Evolutionary conservation across 176 grass and related monocot species (phyloP), one percentile per base, ranked within the genome.

Genomic region (Paspalum notatum): DNA sequence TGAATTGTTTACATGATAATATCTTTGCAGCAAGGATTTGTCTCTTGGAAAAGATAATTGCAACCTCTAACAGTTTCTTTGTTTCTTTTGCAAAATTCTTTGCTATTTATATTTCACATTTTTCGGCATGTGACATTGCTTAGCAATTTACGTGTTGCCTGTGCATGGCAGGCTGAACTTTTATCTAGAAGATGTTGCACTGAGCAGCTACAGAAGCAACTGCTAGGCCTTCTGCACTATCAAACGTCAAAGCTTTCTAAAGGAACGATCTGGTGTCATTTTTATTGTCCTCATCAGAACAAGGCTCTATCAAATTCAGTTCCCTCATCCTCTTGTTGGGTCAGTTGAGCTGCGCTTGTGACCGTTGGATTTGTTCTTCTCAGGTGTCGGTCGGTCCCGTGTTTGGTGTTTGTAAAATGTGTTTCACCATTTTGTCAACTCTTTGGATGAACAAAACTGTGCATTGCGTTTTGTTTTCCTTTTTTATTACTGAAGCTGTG

Each of bases 401-500:
- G n/a, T 60, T 75, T 74, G 51, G 67, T 79, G 81, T 84, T 88
- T 88, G 81, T 88, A 68, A 66, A 74, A 76, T 61, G 43, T 42
- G 52, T 40, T 77, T 49, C 43, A 62, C n/a, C 53, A 49, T 44
- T 39, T 50, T 77, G 74, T 57, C 21, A 1, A 7, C 6, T 74
- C 10, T 4, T 42, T 22, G 58, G 26, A 76, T 71, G 82, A 85
- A 85, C 24, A 55, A 54, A 89, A 47, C 39, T 50, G 77, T 89
- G 50, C 77, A 12, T 77, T 53, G 9, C 13, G 39, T 49, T 54
- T n/a, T 24, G 10, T 25, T 75, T 27, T 58, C 2, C 9, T 18
- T 12, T 75, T 4, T 12, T 1, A 61, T 26, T 37, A 54, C 45
- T 74, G 40, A 67, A 48, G 60, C 57, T 66, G 74, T 32, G 38